Base-by-base conservation (phyloP, 805 yeast species). In the Priceomyces medius region DNA sequence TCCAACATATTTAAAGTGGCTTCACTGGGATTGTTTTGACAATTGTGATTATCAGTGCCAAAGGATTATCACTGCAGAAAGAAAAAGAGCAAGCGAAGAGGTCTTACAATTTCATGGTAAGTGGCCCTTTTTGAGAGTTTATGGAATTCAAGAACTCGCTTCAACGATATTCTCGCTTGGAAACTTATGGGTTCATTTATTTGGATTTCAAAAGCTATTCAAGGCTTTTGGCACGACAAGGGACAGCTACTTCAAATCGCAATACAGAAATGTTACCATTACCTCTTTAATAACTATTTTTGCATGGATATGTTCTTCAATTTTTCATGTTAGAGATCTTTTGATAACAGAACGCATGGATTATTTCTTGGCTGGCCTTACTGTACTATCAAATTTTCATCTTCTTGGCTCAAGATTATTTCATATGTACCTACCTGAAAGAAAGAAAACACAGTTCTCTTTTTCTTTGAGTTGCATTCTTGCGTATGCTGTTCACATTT, bases 21-120 rank as follows among this genome's bases (percentile, higher is more conserved):
- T 90, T 12, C 71, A 73, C 1, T 89, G 97, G 97, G 77, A 78
- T 43, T 88, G 96, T 57, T 63, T 63, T 2, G 75, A 81, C 20
- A 82, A 93, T 56, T 93, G 99, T 64, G 98, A 93, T 63, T 93
- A 93, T 61, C 85, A 81, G 51, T 93, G 99, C 60, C 98, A 93
- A 61, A 81, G 88, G 42, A 58, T 79, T 7, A 68, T 91, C 34
- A 89, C 96, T 0, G 54, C 56, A 2, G 66, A 76, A 28, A 69
- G 96, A 17, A 62, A 66, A 12, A 49, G 43, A 0, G 48, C 63
- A 2, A 70, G 73, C n/a, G 71, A 75, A 44, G 82, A 80, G 42
- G 66, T 88, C 0, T 74, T 74, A 31, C 99, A 93, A 60, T 93
- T 88, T 64, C 97, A 93, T 61, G 99, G 99, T 0, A 93, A 93